Evolutionary conservation across 805 yeast species (phyloP).

Genomic region (Candida vaughaniae): DNA sequence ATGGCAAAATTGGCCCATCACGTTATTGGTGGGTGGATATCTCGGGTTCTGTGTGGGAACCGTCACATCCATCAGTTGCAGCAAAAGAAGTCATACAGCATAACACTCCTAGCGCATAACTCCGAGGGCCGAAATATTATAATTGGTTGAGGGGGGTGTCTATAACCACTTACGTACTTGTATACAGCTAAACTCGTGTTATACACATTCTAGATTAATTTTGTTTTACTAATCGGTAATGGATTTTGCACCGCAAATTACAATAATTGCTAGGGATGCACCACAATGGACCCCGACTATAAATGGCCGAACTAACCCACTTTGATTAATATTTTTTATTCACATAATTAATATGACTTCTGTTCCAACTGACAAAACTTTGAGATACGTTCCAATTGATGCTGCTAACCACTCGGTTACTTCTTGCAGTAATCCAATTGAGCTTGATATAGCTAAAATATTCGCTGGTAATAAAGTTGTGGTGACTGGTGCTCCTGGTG

Average conservation of each 20-base stretch:
- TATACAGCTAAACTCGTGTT: no score
- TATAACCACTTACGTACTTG: no score
- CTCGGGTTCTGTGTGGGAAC: conserved; percentile 70
- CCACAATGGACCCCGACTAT: no score
- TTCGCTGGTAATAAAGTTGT: conserved; percentile 55
- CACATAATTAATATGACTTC: conserved; percentile 2
- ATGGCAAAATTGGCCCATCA: conserved; percentile 96
- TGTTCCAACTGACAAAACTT: conserved; percentile 36
- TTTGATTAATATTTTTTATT: no score
- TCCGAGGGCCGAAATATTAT: no score
- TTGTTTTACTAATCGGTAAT: no score
- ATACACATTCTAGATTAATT: no score
- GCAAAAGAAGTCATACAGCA: not conserved
- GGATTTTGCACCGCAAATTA: no score
- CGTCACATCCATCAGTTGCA: not conserved
- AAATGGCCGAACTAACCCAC: no score
- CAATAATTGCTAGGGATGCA: no score
- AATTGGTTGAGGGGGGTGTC: no score
- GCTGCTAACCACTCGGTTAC: conserved; percentile 32
- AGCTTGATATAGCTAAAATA: conserved; percentile 32
- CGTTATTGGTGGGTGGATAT: conserved; percentile 77
- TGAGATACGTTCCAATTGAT: conserved; percentile 44
- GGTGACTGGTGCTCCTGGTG: conserved; percentile 80
- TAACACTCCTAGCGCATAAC: no score
- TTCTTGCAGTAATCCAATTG: conserved; percentile 40